phyloP scores from a whole-genome alignment of 108 stramenopile species.

The Fragilaria crotonensis region DNA sequence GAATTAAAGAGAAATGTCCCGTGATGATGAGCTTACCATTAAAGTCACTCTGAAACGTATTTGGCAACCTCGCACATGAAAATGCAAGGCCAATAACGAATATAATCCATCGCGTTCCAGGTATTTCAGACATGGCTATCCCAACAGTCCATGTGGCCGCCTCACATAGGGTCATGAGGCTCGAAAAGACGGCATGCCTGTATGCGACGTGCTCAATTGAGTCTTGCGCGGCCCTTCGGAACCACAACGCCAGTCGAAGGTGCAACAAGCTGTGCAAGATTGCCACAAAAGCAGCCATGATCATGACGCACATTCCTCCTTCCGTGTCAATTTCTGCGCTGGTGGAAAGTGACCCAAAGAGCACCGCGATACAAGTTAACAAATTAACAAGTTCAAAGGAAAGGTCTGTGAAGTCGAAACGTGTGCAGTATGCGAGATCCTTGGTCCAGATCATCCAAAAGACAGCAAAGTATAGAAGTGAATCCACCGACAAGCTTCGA shows the following conservation, averaged over 20 bases:
- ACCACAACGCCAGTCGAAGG: conserved; percentile 53
- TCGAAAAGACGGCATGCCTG: conserved; percentile 50
- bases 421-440: conserved; percentile 61
- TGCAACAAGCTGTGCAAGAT: conserved; percentile 50
- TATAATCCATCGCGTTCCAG: conserved; percentile 34
- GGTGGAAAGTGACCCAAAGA: conserved; percentile 60
- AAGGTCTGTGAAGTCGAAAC: conserved; percentile 78
- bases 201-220: conserved; percentile 41
- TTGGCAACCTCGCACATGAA: conserved; percentile 50
- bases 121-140: conserved; percentile 22
- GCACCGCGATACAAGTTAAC: conserved; percentile 68
- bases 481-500: conserved; percentile 34
- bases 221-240: conserved; percentile 21
- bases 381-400: conserved; percentile 57
- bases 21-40: conserved; percentile 42
- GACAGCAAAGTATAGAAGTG: conserved; percentile 69
- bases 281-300: conserved; percentile 58
- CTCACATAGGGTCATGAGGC: conserved; percentile 47
- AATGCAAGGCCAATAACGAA: conserved; percentile 48
- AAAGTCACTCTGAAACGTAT: conserved; percentile 76
- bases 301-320: conserved; percentile 64
- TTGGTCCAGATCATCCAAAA: conserved; percentile 82
- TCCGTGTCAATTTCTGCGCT: conserved; percentile 43
- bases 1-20: neutral
- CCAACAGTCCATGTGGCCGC: conserved; percentile 50